These are phyloP conservation scores for Stachybotrys chlorohalonatus DNA, from an alignment of 2,329 filamentous ascomycete species.

Conservation along the genomic window DNA sequence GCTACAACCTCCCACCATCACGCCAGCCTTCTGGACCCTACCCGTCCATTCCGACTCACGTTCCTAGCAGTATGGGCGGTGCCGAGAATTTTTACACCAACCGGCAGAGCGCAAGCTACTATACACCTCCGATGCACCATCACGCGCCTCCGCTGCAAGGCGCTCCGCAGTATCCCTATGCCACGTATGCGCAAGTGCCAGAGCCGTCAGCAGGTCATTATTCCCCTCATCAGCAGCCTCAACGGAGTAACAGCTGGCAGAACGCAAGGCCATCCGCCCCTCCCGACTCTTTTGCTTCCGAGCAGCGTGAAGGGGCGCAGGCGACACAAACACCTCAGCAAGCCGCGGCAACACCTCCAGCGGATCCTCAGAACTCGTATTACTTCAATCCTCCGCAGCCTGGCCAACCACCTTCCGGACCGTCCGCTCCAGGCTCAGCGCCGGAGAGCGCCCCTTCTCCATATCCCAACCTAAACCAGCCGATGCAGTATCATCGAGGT, in stretches of 20 bases:
- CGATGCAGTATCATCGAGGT: slow-evolving; percentile 33
- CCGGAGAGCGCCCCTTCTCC: slow-evolving; percentile 37
- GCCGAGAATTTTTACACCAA: slow-evolving; percentile 79
- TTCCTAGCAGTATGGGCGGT: slow-evolving; percentile 36
- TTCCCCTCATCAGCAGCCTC: slow-evolving; percentile 33
- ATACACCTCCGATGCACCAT: slow-evolving; percentile 22
- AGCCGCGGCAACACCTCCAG: slow-evolving; percentile 14
- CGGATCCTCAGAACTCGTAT: slow-evolving; percentile 47
- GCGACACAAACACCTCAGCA: slow-evolving; percentile 20
- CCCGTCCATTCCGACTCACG: slow-evolving; percentile 54
- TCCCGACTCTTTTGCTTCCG: slow-evolving; percentile 19
- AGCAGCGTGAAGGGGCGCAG: slow-evolving; percentile 14
- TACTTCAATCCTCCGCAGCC: slow-evolving; percentile 42
- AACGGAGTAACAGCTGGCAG: slow-evolving; percentile 44
- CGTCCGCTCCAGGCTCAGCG: slow-evolving; percentile 27
- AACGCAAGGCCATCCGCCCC: slow-evolving; percentile 26
- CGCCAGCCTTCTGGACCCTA: slow-evolving; percentile 56
- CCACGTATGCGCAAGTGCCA: slow-evolving; percentile 30
- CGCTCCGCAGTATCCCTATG: slow-evolving; percentile 28
- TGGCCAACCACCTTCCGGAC: slow-evolving; percentile 20
- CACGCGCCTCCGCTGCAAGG: slow-evolving; percentile 18
- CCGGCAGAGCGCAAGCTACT: slow-evolving; percentile 45
- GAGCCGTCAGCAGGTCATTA: slow-evolving; percentile 33
- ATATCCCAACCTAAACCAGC: slow-evolving; percentile 43
- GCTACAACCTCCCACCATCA: slow-evolving; percentile 48